phyloP scores from a whole-genome alignment of 257 asterid species.

The Dorcoceras hygrometricum region DNA sequence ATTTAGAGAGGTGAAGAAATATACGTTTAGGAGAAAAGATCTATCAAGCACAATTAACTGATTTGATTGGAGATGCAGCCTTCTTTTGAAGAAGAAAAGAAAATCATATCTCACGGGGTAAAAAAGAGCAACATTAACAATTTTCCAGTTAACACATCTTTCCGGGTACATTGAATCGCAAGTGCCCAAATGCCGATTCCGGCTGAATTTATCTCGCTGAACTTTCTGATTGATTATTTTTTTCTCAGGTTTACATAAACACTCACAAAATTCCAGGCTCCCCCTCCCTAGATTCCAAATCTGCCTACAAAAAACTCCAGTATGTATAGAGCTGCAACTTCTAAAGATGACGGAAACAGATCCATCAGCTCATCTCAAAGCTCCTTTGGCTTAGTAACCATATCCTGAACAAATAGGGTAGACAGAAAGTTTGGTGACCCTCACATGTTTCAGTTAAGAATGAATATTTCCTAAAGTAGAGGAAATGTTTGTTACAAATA shows the following conservation, averaged over 20 bases:
- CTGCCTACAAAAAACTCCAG: neutral
- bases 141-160: too few relatives aligned
- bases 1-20: too few relatives aligned
- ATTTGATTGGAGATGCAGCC: too few relatives aligned
- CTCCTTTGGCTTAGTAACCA: slow-evolving; percentile 50
- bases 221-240: slow-evolving; percentile 19
- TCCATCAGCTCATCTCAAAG: slow-evolving; percentile 12
- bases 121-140: too few relatives aligned
- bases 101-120: too few relatives aligned
- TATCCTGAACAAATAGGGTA: slow-evolving; percentile 46
- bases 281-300: slow-evolving; percentile 17
- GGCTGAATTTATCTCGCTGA: slow-evolving; percentile 32
- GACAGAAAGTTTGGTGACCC: slow-evolving; percentile 3
- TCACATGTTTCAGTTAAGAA: neutral
- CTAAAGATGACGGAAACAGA: neutral
- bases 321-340: neutral
- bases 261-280: slow-evolving; percentile 38
- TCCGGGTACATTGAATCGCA: slow-evolving; percentile 9
- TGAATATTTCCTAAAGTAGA: too few relatives aligned
- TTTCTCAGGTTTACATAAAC: slow-evolving; percentile 14
- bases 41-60: too few relatives aligned
- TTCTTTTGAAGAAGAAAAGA: too few relatives aligned
- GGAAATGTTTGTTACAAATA: neutral
- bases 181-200: slow-evolving; percentile 29
- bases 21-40: too few relatives aligned